Evolutionary conservation across 2,329 filamentous ascomycete species (phyloP).

Genomic region (Aspergillus hiratsukae): DNA sequence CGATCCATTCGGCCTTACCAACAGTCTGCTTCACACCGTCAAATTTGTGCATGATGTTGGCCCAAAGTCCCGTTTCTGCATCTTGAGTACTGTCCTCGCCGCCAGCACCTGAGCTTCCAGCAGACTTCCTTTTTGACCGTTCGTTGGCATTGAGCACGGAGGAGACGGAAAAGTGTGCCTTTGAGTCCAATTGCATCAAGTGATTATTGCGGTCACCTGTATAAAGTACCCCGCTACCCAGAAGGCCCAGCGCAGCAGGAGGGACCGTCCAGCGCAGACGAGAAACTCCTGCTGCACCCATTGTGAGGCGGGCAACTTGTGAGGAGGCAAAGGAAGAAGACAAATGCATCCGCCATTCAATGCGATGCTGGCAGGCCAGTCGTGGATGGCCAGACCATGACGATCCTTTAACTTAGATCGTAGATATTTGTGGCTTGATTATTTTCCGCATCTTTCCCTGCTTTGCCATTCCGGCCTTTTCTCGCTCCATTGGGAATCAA

Average conservation of each 20-base stretch:
- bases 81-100: slow-evolving; percentile 9
- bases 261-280: slow-evolving; percentile 34
- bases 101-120: slow-evolving; percentile 13
- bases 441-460: not conserved
- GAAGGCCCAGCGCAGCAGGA: slow-evolving; percentile 28
- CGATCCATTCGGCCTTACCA: slow-evolving; percentile 39
- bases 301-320: slow-evolving; percentile 23
- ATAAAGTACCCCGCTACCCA: slow-evolving; percentile 23
- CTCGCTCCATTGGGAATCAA: not conserved
- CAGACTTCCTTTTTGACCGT: slow-evolving; percentile 4
- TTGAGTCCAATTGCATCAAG: slow-evolving; percentile 17
- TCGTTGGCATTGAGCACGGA: slow-evolving; percentile 10
- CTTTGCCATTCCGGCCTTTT: not conserved
- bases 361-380: not conserved
- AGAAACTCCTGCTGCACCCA: slow-evolving; percentile 31
- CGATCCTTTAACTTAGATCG: slow-evolving; percentile 5
- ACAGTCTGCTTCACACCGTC: slow-evolving; percentile 38
- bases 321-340: slow-evolving; percentile 18
- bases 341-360: slow-evolving; percentile 10
- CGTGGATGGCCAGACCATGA: slow-evolving; percentile 13
- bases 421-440: not conserved
- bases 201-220: slow-evolving; percentile 23
- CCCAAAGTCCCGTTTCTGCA: slow-evolving; percentile 38
- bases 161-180: slow-evolving; percentile 21
- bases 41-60: slow-evolving; percentile 49